A percentile compares a stretch with the other conserved stretches of the same genome.
These are phyloP conservation scores for Saposhnikovia divaricata DNA, from an alignment of 129 eudicot genomes.

Conservation along the genomic window DNA sequence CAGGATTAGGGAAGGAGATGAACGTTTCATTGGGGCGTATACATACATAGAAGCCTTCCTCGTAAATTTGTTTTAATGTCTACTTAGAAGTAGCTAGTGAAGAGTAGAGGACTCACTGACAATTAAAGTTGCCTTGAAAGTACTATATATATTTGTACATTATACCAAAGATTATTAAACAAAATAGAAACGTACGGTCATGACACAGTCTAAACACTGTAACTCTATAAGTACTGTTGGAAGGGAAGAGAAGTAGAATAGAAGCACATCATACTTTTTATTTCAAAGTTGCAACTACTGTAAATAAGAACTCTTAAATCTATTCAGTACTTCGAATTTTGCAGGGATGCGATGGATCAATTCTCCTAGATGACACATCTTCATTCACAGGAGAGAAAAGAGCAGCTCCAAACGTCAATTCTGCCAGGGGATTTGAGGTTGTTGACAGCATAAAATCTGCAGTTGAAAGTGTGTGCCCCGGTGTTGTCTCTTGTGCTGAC, in stretches of 20 bases:
- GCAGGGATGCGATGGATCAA: slow-evolving; percentile 56
- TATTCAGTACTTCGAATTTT: background rate
- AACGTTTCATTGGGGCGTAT: no score
- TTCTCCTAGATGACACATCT: slow-evolving; percentile 31
- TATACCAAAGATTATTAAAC: no score
- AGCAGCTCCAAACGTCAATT: slow-evolving; percentile 28
- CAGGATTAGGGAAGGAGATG: no score
- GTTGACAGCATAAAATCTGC: slow-evolving; percentile 31
- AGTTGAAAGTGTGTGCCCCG: slow-evolving; percentile 27
- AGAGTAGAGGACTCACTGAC: no score
- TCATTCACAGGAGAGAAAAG: slow-evolving; percentile 31
- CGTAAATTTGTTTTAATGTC: no score
- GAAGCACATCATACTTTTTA: background rate
- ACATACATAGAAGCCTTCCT: no score
- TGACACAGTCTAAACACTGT: no score
- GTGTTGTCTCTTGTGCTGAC: slow-evolving; percentile 42
- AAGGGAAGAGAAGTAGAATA: background rate
- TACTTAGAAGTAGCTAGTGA: no score
- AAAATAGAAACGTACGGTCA: no score
- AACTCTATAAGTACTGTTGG: background rate
- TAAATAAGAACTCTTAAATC: background rate
- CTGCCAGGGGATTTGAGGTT: slow-evolving; percentile 42
- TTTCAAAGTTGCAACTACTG: background rate
- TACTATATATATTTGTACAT: no score
- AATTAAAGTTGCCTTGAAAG: no score